phyloP scores from a whole-genome alignment of 805 yeast genomes.

The Pichia nanzhaoensis region DNA sequence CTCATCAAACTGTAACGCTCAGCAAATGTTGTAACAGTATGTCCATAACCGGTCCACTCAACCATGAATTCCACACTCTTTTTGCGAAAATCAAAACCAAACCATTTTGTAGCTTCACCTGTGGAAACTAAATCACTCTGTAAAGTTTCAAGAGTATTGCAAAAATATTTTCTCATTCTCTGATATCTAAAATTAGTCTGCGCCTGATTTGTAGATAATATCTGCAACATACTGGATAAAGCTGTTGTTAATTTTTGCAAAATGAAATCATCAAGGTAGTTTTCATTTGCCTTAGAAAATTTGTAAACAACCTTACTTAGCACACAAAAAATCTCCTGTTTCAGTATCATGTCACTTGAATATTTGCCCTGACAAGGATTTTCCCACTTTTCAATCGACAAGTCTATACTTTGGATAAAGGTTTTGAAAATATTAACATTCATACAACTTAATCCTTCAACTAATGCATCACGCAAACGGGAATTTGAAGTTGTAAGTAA shows the following conservation, averaged over 20 bases:
- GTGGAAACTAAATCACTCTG: constrained; percentile 46
- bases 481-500: constrained; percentile 63
- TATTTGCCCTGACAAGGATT: constrained; percentile 29
- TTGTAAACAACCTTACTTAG: constrained; percentile 61
- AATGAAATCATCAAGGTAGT: constrained; percentile 63
- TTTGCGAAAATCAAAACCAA: constrained; percentile 82
- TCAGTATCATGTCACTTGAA: constrained; percentile 28
- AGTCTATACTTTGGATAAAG: constrained; percentile 67
- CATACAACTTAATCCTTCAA: constrained; percentile 82
- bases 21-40: constrained; percentile 48
- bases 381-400: constrained; percentile 50
- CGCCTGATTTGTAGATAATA: constrained; percentile 44
- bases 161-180: constrained; percentile 71
- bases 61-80: constrained; percentile 76
- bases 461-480: constrained; percentile 75
- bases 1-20: constrained; percentile 61
- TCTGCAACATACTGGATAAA: constrained; percentile 53
- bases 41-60: constrained; percentile 95
- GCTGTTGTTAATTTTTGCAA: constrained; percentile 55
- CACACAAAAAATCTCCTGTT: constrained; percentile 76
- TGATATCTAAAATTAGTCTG: constrained; percentile 70
- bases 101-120: constrained; percentile 44
- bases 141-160: constrained; percentile 74
- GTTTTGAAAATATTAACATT: constrained; percentile 85
- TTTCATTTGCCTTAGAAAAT: constrained; percentile 43